A percentile compares a stretch with the other conserved stretches of the same genome.
phyloP scores from a whole-genome alignment of 1,284 basidiomycete genomes.

The Microbotryum scabiosae region DNA sequence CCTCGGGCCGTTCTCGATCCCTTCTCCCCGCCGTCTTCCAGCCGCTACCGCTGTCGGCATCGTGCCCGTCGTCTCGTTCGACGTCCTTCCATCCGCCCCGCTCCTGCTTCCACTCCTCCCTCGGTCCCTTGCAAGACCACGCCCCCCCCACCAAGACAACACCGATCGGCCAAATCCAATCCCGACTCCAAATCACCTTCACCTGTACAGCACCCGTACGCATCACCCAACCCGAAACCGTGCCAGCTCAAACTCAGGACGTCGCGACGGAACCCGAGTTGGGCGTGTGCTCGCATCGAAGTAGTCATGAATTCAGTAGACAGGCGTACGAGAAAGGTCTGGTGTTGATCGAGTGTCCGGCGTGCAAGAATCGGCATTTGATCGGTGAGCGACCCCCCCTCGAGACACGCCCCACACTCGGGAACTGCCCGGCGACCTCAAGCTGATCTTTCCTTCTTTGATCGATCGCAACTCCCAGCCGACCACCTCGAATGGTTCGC shows the following conservation, averaged over 20 bases:
- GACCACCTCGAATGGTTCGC: conserved; percentile 92
- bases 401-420: no score
- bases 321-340: conserved; percentile 78
- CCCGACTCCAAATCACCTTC: conserved; percentile 50
- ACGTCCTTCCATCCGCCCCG: not conserved
- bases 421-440: not conserved
- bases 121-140: not conserved
- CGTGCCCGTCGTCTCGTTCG: not conserved
- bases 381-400: conserved; percentile 16
- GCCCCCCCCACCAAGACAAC: conserved; percentile 19
- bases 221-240: conserved; percentile 1
- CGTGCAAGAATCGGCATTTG: conserved; percentile 73
- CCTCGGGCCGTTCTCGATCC: not conserved
- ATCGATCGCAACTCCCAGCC: conserved; percentile 54
- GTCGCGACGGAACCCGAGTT: not conserved
- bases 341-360: conserved; percentile 84
- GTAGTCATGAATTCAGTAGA: conserved; percentile 79
- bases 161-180: conserved; percentile 30
- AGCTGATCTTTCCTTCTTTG: not conserved
- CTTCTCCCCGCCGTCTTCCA: not conserved
- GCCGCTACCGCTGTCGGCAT: not conserved
- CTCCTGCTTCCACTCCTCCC: not conserved
- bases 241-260: not conserved
- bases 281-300: conserved; percentile 63
- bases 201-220: conserved; percentile 61